phyloP scores from a whole-genome alignment of 73 alveolate genomes.

The Stentor coeruleus region DNA sequence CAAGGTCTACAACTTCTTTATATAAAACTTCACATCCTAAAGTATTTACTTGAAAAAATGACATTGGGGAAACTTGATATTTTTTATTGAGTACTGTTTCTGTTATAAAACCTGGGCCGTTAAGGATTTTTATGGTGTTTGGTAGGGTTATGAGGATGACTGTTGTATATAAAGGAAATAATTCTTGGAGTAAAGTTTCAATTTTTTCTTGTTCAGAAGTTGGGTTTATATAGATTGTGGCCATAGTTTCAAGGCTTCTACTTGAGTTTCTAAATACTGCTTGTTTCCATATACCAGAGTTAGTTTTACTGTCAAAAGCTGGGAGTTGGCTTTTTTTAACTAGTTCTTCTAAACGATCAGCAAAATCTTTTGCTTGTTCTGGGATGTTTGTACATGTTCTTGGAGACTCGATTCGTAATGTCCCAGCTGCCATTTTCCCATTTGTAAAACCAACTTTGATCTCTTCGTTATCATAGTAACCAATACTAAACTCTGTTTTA shows the following conservation, averaged over 20 bases:
- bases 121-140: constrained; percentile 22
- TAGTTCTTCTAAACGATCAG: constrained; percentile 39
- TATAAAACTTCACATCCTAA: constrained; percentile 72
- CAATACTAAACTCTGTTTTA: constrained; percentile 79
- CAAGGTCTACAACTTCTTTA: constrained; percentile 43
- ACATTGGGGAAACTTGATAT: constrained; percentile 65
- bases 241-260: constrained; percentile 48
- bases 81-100: constrained; percentile 45
- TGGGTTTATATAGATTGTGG: constrained; percentile 40
- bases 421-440: constrained; percentile 63
- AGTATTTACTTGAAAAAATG: constrained; percentile 79
- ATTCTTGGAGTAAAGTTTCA: not conserved
- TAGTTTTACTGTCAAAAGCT: constrained; percentile 47
- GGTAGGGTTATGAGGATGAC: constrained; percentile 25
- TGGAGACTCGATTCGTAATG: constrained; percentile 58
- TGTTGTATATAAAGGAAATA: not conserved
- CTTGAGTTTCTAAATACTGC: constrained; percentile 49
- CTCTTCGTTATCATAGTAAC: constrained; percentile 44
- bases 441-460: constrained; percentile 70
- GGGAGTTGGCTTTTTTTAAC: constrained; percentile 50
- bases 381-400: constrained; percentile 45
- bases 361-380: constrained; percentile 45
- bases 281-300: constrained; percentile 68
- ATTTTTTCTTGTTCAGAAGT: constrained; percentile 34
- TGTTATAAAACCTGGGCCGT: constrained; percentile 36